phyloP scores from a whole-genome alignment of 768 basidiomycete species.

The Trichaptum fuscoviolaceum region DNA sequence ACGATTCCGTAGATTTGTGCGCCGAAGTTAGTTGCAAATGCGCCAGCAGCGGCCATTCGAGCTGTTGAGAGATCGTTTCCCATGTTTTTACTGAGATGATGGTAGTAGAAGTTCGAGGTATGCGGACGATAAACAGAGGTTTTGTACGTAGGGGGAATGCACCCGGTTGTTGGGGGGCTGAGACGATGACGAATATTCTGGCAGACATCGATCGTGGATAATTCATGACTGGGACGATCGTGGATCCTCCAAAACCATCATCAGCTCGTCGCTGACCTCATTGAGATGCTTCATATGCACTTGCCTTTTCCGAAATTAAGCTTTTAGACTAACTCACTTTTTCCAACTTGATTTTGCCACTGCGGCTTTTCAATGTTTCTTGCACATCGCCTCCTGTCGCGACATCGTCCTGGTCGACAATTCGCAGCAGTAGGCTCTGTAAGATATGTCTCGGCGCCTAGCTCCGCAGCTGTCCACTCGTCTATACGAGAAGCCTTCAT shows the following conservation, averaged over 20 bases:
- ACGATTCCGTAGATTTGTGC: conserved; percentile 25
- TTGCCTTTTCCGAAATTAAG: background rate
- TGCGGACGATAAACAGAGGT: too few relatives aligned
- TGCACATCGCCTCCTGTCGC: background rate
- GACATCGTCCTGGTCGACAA: background rate
- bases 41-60: conserved; percentile 21
- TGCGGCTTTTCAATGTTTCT: background rate
- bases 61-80: conserved; percentile 23
- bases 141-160: background rate
- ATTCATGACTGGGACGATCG: background rate
- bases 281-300: background rate
- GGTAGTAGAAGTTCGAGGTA: conserved; percentile 4
- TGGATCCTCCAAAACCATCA: background rate
- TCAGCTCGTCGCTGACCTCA: background rate
- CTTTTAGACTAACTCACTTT: background rate
- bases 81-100: conserved; percentile 14
- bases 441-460: background rate
- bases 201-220: background rate
- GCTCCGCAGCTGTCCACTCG: background rate
- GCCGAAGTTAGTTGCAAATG: conserved; percentile 24
- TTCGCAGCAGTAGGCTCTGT: background rate
- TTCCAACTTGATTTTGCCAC: background rate
- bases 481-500: background rate
- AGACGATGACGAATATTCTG: background rate
- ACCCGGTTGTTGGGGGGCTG: background rate